These are phyloP conservation scores for Globisporangium irregulare DNA, from an alignment of 352 stramenopile genomes.

Conservation along the genomic window DNA sequence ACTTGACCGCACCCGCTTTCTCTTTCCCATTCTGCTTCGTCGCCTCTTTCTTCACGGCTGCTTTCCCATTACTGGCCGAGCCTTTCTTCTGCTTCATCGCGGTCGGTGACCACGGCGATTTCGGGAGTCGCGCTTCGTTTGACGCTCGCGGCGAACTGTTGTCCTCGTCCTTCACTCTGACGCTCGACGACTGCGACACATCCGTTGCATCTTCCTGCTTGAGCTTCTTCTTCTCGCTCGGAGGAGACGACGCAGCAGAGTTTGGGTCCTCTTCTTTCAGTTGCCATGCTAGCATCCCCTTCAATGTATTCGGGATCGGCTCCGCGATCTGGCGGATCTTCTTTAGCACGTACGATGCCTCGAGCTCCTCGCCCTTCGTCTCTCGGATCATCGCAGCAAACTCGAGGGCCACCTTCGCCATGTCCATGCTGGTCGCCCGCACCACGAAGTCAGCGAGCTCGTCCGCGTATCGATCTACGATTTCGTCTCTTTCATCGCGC, in stretches of 20 bases:
- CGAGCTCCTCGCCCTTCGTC: constrained; percentile 36
- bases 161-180: constrained; percentile 27
- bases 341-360: constrained; percentile 68
- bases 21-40: constrained; percentile 1
- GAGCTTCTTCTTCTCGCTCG: constrained; percentile 45
- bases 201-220: constrained; percentile 45
- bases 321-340: constrained; percentile 67
- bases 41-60: constrained; percentile 20
- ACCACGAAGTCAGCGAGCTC: constrained; percentile 65
- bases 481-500: constrained; percentile 60
- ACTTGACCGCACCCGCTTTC: not conserved
- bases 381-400: constrained; percentile 57
- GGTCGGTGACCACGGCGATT: constrained; percentile 62
- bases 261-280: constrained; percentile 43
- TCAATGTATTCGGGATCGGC: constrained; percentile 41
- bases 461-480: constrained; percentile 51
- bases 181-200: constrained; percentile 18
- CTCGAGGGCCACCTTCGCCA: constrained; percentile 64
- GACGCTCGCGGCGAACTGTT: constrained; percentile 5
- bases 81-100: constrained; percentile 58
- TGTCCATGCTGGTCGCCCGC: constrained; percentile 50
- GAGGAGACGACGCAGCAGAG: not conserved
- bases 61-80: constrained; percentile 30
- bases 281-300: constrained; percentile 46
- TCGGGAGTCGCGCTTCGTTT: constrained; percentile 31